Evolutionary conservation across 805 yeast genomes (phyloP).

Genomic region (Blastobotrys chiropterorum): DNA sequence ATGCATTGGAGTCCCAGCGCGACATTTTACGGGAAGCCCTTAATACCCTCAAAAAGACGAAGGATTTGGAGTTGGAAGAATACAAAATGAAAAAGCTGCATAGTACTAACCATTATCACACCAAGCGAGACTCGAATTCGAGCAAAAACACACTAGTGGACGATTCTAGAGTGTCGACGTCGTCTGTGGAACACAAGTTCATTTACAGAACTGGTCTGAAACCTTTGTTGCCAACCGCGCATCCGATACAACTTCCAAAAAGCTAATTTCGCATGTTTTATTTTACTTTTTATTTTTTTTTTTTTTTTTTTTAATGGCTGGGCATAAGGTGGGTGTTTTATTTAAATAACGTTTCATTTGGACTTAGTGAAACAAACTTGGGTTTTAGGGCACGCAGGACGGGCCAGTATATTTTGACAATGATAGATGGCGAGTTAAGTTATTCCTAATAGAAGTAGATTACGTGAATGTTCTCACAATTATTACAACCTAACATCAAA

Average conservation of each 20-base stretch:
- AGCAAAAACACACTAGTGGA: background rate
- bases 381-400: too few relatives aligned
- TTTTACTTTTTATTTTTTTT: background rate
- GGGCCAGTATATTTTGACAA: too few relatives aligned
- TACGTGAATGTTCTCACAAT: too few relatives aligned
- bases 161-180: background rate
- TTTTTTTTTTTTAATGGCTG: too few relatives aligned
- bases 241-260: background rate
- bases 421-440: background rate
- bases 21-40: conserved; percentile 20
- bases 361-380: too few relatives aligned
- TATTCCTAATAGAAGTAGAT: background rate
- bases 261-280: background rate
- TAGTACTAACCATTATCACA: background rate
- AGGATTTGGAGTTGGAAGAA: conserved; percentile 19
- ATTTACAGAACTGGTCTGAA: background rate
- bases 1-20: conserved; percentile 19
- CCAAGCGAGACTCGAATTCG: background rate
- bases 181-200: background rate
- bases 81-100: conserved; percentile 5
- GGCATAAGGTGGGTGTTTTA: too few relatives aligned
- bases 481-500: background rate
- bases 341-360: too few relatives aligned
- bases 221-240: background rate
- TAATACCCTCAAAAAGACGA: conserved; percentile 16